These are phyloP conservation scores for Dillenia suffruticosa DNA, from an alignment of 164 flowering plant genomes.

Conservation along the genomic window DNA sequence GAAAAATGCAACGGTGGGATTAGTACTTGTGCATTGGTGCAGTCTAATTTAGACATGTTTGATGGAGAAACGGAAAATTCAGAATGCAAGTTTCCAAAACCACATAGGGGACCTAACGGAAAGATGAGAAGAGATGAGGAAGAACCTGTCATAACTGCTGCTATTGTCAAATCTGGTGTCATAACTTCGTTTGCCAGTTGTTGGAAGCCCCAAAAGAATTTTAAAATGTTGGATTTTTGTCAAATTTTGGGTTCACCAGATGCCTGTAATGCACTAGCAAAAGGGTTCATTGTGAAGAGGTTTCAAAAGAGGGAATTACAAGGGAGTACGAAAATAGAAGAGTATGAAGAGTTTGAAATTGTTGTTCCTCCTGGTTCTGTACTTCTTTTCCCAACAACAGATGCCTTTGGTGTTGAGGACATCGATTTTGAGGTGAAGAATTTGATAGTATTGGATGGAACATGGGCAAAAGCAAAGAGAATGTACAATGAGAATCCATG, in stretches of 20 bases:
- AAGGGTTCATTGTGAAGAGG: slow-evolving; percentile 64
- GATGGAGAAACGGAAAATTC: no score
- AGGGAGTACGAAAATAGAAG: slow-evolving; percentile 25
- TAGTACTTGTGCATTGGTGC: no score
- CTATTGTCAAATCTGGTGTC: slow-evolving; percentile 34
- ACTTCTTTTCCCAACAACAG: slow-evolving; percentile 61
- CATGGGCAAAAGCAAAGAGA: slow-evolving; percentile 85
- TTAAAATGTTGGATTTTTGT: slow-evolving; percentile 26
- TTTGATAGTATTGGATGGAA: slow-evolving; percentile 87
- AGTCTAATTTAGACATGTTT: no score
- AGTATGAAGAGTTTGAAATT: slow-evolving; percentile 51
- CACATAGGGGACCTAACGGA: not conserved
- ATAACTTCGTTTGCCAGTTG: slow-evolving; percentile 25
- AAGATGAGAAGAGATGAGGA: slow-evolving; percentile 4
- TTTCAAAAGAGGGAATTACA: slow-evolving; percentile 21
- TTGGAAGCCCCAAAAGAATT: slow-evolving; percentile 11
- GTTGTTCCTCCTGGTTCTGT: slow-evolving; percentile 64
- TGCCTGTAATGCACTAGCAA: slow-evolving; percentile 30
- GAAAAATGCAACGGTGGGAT: no score
- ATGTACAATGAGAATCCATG: slow-evolving; percentile 87
- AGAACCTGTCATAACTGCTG: slow-evolving; percentile 25
- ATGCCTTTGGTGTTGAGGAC: slow-evolving; percentile 34
- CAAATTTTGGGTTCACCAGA: slow-evolving; percentile 22
- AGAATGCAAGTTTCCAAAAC: not conserved
- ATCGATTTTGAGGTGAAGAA: slow-evolving; percentile 58